phyloP scores from a whole-genome alignment of 2,329 filamentous ascomycete species.

The Sporothrix euskadiensis region DNA sequence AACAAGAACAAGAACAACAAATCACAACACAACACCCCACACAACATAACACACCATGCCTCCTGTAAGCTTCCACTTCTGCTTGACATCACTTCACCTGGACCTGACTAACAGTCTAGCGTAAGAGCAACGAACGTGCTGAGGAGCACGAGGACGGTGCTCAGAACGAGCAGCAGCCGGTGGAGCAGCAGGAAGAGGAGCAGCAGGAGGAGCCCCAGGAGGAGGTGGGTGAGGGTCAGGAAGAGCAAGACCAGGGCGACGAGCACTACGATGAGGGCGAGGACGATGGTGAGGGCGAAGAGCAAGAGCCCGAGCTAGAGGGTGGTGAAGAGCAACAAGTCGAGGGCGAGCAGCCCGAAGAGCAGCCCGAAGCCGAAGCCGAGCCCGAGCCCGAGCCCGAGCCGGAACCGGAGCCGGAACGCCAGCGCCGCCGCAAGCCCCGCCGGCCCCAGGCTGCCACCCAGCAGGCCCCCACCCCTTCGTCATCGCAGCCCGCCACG shows the following conservation, averaged over 20 bases:
- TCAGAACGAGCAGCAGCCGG: slow-evolving; percentile 3
- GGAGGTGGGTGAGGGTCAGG: slow-evolving; percentile 21
- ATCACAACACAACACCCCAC: not conserved
- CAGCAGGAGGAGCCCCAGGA: not conserved
- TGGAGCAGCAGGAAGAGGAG: not conserved
- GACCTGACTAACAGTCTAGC: not conserved
- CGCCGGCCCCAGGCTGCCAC: slow-evolving; percentile 65
- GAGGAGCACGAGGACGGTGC: not conserved
- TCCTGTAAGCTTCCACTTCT: not conserved
- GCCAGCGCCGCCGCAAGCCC: slow-evolving; percentile 67
- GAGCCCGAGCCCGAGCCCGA: slow-evolving; percentile 59
- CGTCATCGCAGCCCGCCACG: slow-evolving; percentile 38
- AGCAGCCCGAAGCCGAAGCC: not conserved
- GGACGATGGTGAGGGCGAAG: slow-evolving; percentile 34
- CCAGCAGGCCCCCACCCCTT: slow-evolving; percentile 33
- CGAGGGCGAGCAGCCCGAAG: slow-evolving; percentile 31
- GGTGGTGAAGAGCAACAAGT: slow-evolving; percentile 33
- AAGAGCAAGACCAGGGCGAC: not conserved
- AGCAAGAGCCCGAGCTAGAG: slow-evolving; percentile 35
- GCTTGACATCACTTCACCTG: not conserved
- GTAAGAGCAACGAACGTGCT: slow-evolving; percentile 7
- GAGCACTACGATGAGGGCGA: slow-evolving; percentile 26
- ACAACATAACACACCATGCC: slow-evolving; percentile 5
- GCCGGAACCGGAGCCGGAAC: slow-evolving; percentile 64
- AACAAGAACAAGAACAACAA: not conserved